Evolutionary conservation across 192 early-diverging fungal species (phyloP).

Genomic region (Ramicandelaber brevisporus): DNA sequence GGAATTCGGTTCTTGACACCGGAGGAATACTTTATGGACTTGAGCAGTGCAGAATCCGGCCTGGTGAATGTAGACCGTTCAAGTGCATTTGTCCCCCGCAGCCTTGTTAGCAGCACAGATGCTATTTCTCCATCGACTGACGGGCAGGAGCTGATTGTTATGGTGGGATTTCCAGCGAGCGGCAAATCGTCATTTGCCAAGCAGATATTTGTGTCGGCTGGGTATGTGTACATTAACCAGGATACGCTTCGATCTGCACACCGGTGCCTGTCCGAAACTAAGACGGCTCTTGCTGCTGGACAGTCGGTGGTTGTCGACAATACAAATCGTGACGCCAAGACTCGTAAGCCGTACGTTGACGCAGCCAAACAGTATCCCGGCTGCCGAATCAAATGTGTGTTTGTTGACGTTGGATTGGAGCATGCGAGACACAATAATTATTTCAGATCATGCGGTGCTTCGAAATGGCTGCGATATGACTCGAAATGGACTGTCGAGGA

Average conservation of each 20-base stretch:
- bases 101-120: too few species aligned
- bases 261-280: background rate
- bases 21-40: slow-evolving; percentile 44
- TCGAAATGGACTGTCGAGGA: too few species aligned
- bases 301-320: slow-evolving; percentile 37
- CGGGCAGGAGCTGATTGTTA: background rate
- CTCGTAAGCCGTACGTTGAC: slow-evolving; percentile 26
- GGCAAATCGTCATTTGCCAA: background rate
- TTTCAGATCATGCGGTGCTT: too few species aligned
- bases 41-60: too few species aligned
- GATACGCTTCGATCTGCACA: background rate
- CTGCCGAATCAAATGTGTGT: too few species aligned
- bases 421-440: too few species aligned
- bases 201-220: background rate
- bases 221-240: slow-evolving; percentile 1
- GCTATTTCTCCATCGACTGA: too few species aligned
- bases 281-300: slow-evolving; percentile 2
- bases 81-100: too few species aligned
- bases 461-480: too few species aligned
- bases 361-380: slow-evolving; percentile 25
- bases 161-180: slow-evolving; percentile 1
- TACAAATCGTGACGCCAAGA: slow-evolving; percentile 32
- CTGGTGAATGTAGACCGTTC: too few species aligned
- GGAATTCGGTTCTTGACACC: slow-evolving; percentile 56
- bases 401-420: too few species aligned